Evolutionary conservation across 73 alveolate genomes (phyloP).

Genomic region (Urostyla sp.): DNA sequence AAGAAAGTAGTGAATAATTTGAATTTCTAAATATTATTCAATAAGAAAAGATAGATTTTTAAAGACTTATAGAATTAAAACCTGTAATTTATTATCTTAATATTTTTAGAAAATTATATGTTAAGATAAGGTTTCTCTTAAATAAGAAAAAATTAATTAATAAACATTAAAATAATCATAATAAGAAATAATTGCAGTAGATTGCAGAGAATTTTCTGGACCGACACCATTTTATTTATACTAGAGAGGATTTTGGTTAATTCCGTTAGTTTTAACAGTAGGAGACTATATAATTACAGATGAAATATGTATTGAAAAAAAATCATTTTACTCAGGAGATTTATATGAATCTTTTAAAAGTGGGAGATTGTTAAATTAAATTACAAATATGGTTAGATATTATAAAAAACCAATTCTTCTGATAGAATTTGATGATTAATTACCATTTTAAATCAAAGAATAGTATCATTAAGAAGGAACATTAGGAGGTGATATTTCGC

Average conservation of each 20-base stretch:
- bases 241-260: slow-evolving; percentile 82
- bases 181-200: slow-evolving; percentile 66
- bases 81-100: background rate
- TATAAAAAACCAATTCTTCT: slow-evolving; percentile 84
- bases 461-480: background rate
- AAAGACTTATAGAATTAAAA: slow-evolving; percentile 40
- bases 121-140: slow-evolving; percentile 9
- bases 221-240: slow-evolving; percentile 83
- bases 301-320: slow-evolving; percentile 89
- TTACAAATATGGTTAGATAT: slow-evolving; percentile 79
- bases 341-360: slow-evolving; percentile 80
- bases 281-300: slow-evolving; percentile 92
- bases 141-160: slow-evolving; percentile 14
- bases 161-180: background rate
- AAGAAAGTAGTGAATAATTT: slow-evolving; percentile 40
- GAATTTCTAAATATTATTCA: slow-evolving; percentile 20
- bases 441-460: slow-evolving; percentile 58
- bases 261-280: slow-evolving; percentile 83
- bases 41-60: slow-evolving; percentile 41
- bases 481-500: slow-evolving; percentile 43
- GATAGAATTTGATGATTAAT: slow-evolving; percentile 89
- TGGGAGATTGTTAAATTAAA: slow-evolving; percentile 83
- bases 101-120: slow-evolving; percentile 15
- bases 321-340: slow-evolving; percentile 93
- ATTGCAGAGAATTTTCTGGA: slow-evolving; percentile 88